phyloP scores from a whole-genome alignment of 352 stramenopile species.

The Peronosclerospora sorghi region DNA sequence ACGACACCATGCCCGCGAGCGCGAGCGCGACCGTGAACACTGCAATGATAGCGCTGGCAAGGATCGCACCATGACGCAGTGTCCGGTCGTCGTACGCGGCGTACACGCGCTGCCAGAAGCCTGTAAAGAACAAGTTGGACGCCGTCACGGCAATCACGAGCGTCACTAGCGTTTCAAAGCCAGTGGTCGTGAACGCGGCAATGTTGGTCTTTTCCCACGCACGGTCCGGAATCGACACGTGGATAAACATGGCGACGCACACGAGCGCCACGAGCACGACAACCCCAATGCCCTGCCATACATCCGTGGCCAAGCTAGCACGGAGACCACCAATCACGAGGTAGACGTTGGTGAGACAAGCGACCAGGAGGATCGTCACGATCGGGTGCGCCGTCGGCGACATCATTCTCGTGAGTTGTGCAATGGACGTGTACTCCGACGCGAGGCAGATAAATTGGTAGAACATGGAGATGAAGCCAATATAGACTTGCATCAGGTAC shows the following conservation, averaged over 20 bases:
- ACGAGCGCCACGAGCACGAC: slow-evolving; percentile 45
- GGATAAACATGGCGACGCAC: slow-evolving; percentile 47
- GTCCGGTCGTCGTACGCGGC: slow-evolving; percentile 43
- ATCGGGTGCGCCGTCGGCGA: slow-evolving; percentile 35
- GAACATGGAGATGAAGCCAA: slow-evolving; percentile 55
- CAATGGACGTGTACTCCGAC: slow-evolving; percentile 58
- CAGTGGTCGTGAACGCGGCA: slow-evolving; percentile 42
- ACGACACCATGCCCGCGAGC: slow-evolving; percentile 61
- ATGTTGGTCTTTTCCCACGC: slow-evolving; percentile 45
- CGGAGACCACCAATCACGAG: slow-evolving; percentile 58
- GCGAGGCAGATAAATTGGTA: slow-evolving; percentile 77
- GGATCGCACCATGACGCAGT: slow-evolving; percentile 30
- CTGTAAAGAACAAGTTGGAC: slow-evolving; percentile 70
- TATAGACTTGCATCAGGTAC: slow-evolving; percentile 54
- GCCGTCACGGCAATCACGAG: slow-evolving; percentile 51
- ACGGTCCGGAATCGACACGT: slow-evolving; percentile 36
- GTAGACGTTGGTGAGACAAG: slow-evolving; percentile 63
- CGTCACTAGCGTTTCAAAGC: slow-evolving; percentile 67
- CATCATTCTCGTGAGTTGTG: slow-evolving; percentile 36
- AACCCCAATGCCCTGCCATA: slow-evolving; percentile 61
- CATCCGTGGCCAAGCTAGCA: slow-evolving; percentile 61
- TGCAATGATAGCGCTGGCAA: slow-evolving; percentile 41
- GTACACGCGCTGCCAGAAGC: slow-evolving; percentile 73
- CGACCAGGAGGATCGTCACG: slow-evolving; percentile 42
- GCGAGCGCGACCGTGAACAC: slow-evolving; percentile 62